Evolutionary conservation across 495 filamentous ascomycete species (phyloP).

Genomic region (Lophium mytilinum): DNA sequence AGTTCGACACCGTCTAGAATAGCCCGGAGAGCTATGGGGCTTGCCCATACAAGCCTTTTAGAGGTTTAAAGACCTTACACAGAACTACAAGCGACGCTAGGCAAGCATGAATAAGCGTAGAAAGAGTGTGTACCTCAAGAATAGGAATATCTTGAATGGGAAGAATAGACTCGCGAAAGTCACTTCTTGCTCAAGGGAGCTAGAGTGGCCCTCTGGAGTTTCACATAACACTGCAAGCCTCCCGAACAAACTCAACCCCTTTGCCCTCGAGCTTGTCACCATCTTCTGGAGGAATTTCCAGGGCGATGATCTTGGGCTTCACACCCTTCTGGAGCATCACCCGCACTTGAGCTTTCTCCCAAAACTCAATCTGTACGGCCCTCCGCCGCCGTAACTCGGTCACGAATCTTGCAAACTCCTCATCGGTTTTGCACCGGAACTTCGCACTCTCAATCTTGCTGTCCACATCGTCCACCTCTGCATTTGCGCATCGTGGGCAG

Average conservation of each 20-base stretch:
- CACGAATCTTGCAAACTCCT: background rate
- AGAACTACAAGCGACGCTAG: no score
- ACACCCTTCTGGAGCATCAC: background rate
- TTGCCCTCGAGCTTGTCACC: background rate
- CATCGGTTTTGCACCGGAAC: background rate
- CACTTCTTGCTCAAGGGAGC: no score
- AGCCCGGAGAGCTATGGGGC: no score
- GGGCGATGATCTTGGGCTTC: background rate
- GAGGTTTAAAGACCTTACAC: no score
- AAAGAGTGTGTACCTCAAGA: no score
- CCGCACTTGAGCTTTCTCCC: background rate
- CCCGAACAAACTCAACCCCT: background rate
- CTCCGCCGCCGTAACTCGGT: background rate
- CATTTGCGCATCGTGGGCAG: background rate
- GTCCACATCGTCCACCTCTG: background rate
- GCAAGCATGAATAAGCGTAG: no score
- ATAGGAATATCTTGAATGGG: no score
- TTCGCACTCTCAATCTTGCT: background rate
- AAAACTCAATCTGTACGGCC: background rate
- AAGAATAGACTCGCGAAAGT: no score
- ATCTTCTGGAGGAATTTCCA: background rate
- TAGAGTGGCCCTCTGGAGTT: no score
- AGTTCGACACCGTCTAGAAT: no score
- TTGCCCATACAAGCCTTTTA: no score
- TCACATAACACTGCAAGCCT: background rate